Conservation (phyloP, 805 yeast genomes). For the Yarrowia sp. region DNA sequence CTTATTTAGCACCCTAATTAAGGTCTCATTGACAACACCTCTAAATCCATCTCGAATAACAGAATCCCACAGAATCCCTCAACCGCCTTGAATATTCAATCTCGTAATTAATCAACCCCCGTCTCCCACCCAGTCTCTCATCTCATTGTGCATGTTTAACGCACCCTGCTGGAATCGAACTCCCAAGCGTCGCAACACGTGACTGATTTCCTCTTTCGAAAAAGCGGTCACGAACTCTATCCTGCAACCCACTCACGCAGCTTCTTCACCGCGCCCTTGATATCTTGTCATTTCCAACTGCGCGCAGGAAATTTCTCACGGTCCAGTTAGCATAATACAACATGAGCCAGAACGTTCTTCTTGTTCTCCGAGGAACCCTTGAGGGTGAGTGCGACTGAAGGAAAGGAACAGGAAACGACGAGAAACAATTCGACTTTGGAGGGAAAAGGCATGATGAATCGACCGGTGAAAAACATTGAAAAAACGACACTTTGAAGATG, state of each 20-base stretch:
- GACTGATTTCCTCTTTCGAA: slow-evolving; percentile 7
- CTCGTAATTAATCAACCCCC: too few relatives aligned
- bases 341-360: slow-evolving; percentile 70
- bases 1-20: too few relatives aligned
- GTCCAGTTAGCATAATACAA: slow-evolving; percentile 40
- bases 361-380: slow-evolving; percentile 99
- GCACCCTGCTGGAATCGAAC: not conserved
- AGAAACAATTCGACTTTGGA: slow-evolving; percentile 1
- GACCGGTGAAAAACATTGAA: too few relatives aligned
- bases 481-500: too few relatives aligned
- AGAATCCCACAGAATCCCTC: too few relatives aligned
- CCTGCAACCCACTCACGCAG: slow-evolving; percentile 37
- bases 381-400: slow-evolving; percentile 63
- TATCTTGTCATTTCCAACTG: slow-evolving; percentile 36
- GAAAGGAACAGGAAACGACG: not conserved
- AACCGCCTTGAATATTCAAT: too few relatives aligned
- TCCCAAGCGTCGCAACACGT: not conserved
- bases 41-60: too few relatives aligned
- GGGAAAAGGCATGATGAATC: not conserved
- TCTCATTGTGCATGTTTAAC: too few relatives aligned
- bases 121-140: too few relatives aligned
- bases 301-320: slow-evolving; percentile 38
- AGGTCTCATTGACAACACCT: too few relatives aligned
- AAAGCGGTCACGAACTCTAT: slow-evolving; percentile 32
- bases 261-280: slow-evolving; percentile 33